Evolutionary conservation across 73 alveolate genomes (phyloP).

Genomic region (Paramecium tetraurelia): DNA sequence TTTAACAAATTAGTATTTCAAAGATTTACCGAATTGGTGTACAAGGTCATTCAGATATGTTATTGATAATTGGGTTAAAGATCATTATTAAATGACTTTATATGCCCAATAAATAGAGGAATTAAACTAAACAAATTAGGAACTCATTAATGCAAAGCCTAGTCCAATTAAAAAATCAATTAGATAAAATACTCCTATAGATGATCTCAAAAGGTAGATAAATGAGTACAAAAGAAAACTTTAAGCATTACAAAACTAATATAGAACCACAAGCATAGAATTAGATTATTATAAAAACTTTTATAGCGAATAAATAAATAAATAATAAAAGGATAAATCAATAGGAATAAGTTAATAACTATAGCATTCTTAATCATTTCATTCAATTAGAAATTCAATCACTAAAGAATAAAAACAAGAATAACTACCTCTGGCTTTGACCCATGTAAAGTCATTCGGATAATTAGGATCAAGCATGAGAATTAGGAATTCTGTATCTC

Average conservation of each 20-base stretch:
- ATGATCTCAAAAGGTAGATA: neutral
- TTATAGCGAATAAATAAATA: neutral
- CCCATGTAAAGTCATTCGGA: neutral
- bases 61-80: neutral
- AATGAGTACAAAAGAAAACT: neutral
- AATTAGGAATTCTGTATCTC: neutral
- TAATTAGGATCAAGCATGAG: neutral
- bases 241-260: neutral
- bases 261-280: neutral
- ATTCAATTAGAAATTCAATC: neutral
- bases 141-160: neutral
- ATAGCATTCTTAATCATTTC: neutral
- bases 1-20: neutral
- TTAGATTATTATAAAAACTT: constrained; percentile 11
- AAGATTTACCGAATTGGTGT: constrained; percentile 31
- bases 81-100: neutral
- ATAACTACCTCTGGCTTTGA: neutral
- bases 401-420: neutral
- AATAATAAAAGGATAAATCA: neutral
- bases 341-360: neutral
- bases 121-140: neutral
- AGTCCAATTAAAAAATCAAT: neutral
- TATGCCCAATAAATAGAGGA: neutral
- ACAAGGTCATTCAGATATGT: constrained; percentile 15
- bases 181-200: neutral